Evolutionary conservation across 2,329 filamentous ascomycete species (phyloP), one percentile per base, ranked within the genome.

Genomic region (Xylariaceae sp.): DNA sequence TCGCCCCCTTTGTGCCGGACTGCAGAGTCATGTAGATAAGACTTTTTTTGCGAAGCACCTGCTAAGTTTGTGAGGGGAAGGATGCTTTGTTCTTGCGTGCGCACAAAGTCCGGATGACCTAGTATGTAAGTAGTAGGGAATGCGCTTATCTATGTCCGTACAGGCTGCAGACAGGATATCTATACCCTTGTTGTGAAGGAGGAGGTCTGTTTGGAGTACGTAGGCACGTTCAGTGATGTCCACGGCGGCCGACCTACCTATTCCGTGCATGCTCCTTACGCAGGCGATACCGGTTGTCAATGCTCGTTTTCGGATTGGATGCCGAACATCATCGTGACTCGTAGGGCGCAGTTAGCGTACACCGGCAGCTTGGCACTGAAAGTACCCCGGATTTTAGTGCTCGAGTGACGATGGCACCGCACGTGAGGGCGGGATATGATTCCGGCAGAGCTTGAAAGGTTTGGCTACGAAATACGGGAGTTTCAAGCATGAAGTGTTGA

Each of bases 241-340:
- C 37, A 10, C 4, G 2, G 37, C 6, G 37, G 11, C 4, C 23
- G 23, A 30, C 23, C 23, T 30, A 5, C 5, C 23, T 30, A 30
- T 30, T 30, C 23, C 23, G 23, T 5, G 23, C 23, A 30, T 30
- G 23, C 5, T 5, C 23, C 23, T 30, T 4, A 5, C 23, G 23
- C 23, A 30, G 23, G 23, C 23, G 23, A 30, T 30, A 30, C 23
- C 23, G 23, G 23, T 30, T 30, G 23, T 5, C 23, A 30, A 30
- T 5, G 23, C 23, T 39, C 23, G 15, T 17, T 58, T 50, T 35
- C 35, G 49, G 34, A 34, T 35, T 48, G 55, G 35, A 63, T 58
- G 50, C 17, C 51, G 54, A 53, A 39, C 58, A 62, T 49, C 48
- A 58, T 60, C 15, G 44, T 34, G 34, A 50, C 37, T 42, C 37